phyloP scores from a whole-genome alignment of 192 early-diverging fungal genomes.

The Mortierella hygrophila region DNA sequence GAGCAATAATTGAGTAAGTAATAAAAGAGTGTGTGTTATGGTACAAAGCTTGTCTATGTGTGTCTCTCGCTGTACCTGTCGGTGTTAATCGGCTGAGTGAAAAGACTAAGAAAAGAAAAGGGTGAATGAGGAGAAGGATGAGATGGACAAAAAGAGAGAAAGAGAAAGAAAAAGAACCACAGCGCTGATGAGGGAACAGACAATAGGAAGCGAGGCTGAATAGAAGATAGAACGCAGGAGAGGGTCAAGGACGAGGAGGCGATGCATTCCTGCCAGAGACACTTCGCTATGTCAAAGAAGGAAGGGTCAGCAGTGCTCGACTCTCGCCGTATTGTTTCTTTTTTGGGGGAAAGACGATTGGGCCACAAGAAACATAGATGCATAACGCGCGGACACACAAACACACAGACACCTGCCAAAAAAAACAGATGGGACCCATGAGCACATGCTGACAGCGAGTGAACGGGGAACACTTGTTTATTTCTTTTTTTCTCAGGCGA shows the following conservation, averaged over 20 bases:
- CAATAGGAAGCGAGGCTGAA: background rate
- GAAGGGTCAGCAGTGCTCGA: background rate
- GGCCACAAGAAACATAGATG: background rate
- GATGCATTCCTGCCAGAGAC: no score
- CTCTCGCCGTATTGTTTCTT: background rate
- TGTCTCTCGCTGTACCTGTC: no score
- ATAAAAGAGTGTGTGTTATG: background rate
- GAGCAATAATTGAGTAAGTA: background rate
- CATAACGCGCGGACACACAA: background rate
- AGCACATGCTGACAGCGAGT: background rate
- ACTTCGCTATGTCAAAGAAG: no score
- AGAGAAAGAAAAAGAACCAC: background rate
- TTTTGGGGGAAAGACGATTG: background rate
- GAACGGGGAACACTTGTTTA: background rate
- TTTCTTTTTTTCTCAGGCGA: no score
- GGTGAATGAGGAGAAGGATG: background rate
- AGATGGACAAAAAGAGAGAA: conserved; percentile 1
- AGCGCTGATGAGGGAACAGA: background rate
- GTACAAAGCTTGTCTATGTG: background rate
- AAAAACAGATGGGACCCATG: background rate
- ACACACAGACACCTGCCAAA: background rate
- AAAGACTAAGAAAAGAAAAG: background rate
- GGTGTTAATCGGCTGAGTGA: conserved; percentile 5
- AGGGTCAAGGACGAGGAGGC: no score
- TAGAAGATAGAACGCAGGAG: background rate